These are phyloP conservation scores for grape (Vitis vinifera) DNA, from an alignment of 164 flowering plant species.

Conservation along the genomic window ASM3070453v1 NC_081822.1:36077501-36078000, in stretches of 20 bases:
- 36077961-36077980: slow-evolving; percentile 17
- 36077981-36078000: slow-evolving; percentile 44
- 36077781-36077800: not conserved
- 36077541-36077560: too few species aligned
- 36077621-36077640: slow-evolving; percentile 14
- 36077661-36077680: slow-evolving; percentile 35
- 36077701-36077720: slow-evolving; percentile 24
- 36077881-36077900: slow-evolving; percentile 54
- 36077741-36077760: slow-evolving; percentile 13
- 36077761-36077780: not conserved
- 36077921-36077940: slow-evolving; percentile 13
- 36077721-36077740: not conserved
- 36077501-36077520: too few species aligned
- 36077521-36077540: too few species aligned
- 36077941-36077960: slow-evolving; percentile 27
- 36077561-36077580: not conserved
- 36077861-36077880: slow-evolving; percentile 69
- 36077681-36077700: slow-evolving; percentile 23
- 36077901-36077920: slow-evolving; percentile 49
- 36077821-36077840: slow-evolving; percentile 88
- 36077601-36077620: slow-evolving; percentile 23
- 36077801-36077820: slow-evolving; percentile 15
- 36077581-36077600: slow-evolving; percentile 22
- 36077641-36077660: slow-evolving; percentile 25
- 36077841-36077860: slow-evolving; percentile 44